Percentiles rank a stretch among this genome's conserved stretches.
phyloP scores from a whole-genome alignment of 345 rosid genomes.

The Heritiera fomes region DNA sequence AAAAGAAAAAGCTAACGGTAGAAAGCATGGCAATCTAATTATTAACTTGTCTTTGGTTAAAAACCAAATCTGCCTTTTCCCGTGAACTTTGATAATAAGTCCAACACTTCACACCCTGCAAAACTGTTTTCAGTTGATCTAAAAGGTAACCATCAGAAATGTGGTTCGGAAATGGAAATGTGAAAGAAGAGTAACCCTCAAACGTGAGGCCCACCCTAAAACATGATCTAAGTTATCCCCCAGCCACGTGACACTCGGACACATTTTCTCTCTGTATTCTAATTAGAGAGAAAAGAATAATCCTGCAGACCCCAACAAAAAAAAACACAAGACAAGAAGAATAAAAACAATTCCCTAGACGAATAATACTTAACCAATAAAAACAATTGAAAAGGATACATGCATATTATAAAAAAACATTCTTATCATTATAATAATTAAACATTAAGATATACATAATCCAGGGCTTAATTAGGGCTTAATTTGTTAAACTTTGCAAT shows the following conservation, averaged over 20 bases:
- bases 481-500: background rate
- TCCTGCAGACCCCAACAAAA: conserved; percentile 23
- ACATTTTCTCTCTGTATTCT: background rate
- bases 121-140: conserved; percentile 21
- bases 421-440: background rate
- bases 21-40: conserved; percentile 2
- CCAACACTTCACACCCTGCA: conserved; percentile 7
- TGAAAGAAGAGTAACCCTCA: background rate
- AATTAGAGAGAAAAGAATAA: background rate
- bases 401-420: background rate
- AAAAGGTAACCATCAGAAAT: background rate
- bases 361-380: background rate
- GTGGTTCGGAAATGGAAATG: conserved; percentile 10
- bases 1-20: background rate
- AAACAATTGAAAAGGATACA: background rate
- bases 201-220: conserved; percentile 5
- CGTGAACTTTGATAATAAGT: background rate
- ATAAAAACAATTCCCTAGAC: conserved; percentile 26
- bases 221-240: conserved; percentile 13
- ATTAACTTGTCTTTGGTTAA: background rate
- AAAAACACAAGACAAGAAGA: conserved; percentile 31
- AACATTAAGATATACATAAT: background rate
- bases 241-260: conserved; percentile 38
- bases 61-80: background rate
- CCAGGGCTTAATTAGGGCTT: conserved; percentile 9